Base-by-base conservation (phyloP, 2,329 filamentous ascomycete genomes). In the Penicillium sp. region DNA sequence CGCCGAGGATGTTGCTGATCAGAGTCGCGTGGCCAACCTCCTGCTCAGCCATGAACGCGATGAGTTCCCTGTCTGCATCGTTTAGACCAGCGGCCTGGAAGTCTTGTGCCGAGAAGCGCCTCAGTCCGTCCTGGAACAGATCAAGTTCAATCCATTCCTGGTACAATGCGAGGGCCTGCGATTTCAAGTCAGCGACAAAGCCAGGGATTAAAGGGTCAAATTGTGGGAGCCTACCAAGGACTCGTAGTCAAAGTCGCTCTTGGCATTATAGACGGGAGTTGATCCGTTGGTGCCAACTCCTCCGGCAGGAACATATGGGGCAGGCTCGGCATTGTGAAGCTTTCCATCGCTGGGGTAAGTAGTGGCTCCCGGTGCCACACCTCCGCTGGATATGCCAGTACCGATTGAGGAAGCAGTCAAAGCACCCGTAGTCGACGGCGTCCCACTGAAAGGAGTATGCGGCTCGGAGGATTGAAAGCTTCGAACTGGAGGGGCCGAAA, bases 101-200 rank as follows among this genome's bases (percentile, higher is more conserved):
- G 16, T 95, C 89, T 35, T 85, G 80, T 0, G 81, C 84, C 1
- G 85, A 86, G 75, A 91, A 95, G 0, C 80, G 84, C 0, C 84
- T 85, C 3, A 95, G 82, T 14, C 89, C 90, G 70, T 89, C 87
- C 73, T 90, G 87, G 82, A 95, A 95, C 14, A 92, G 82, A 70
- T 95, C 91, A 1, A 95, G 81, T 76, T 95, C 90, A 55, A 94
- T 92, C 84, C 86, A 95, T 75, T 95, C 91, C 68, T 92, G 89
- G 71, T 94, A 93, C 0, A 94, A 79, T 13, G 84, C 89, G 13
- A 95, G 80, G 0, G 87, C 83, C 76, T 78, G 44, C 9, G 18
- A 2, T 7, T 22, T 14, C 3, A 3, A 13, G 19, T 64, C 46
- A 58, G 47, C 53, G 55, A 11, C 40, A 43, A 18, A 1, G 11